These are phyloP conservation scores for grape (Vitis vinifera) DNA, from an alignment of 164 flowering plant genomes.

Conservation along the genomic window DNA sequence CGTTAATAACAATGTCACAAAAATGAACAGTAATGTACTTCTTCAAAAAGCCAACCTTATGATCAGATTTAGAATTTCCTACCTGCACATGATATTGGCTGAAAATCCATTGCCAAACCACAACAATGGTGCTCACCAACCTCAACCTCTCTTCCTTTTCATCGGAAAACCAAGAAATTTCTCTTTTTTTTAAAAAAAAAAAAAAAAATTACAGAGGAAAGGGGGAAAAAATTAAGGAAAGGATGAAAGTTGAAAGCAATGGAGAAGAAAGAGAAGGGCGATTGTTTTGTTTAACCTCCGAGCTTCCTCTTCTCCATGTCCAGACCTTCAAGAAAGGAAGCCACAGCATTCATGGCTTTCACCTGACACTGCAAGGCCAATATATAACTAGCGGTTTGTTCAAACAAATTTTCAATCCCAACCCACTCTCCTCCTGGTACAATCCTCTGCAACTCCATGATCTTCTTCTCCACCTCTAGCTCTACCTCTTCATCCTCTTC, in stretches of 20 bases:
- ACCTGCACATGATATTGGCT: too few species aligned
- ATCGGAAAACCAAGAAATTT: background rate
- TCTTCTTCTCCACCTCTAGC: constrained; percentile 50
- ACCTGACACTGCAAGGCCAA: constrained; percentile 48
- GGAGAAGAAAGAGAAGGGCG: background rate
- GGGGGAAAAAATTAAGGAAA: background rate
- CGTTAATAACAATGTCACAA: too few species aligned
- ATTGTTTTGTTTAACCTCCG: constrained; percentile 30
- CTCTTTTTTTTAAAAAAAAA: background rate
- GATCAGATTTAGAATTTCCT: too few species aligned
- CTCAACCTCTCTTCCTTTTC: too few species aligned
- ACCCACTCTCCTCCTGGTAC: constrained; percentile 58
- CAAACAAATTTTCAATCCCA: constrained; percentile 48
- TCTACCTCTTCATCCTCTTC: constrained; percentile 29
- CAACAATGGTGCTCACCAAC: too few species aligned
- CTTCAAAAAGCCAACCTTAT: too few species aligned
- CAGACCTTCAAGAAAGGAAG: constrained; percentile 32
- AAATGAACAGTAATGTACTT: too few species aligned
- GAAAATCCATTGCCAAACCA: too few species aligned
- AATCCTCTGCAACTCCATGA: constrained; percentile 48
- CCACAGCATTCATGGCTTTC: constrained; percentile 43
- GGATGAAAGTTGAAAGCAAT: background rate
- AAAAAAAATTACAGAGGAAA: background rate
- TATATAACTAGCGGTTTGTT: constrained; percentile 59
- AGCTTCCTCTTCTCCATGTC: constrained; percentile 34